Evolutionary conservation across 257 asterid genomes (phyloP).

Genomic region (Galeopsis tetrahit): DNA sequence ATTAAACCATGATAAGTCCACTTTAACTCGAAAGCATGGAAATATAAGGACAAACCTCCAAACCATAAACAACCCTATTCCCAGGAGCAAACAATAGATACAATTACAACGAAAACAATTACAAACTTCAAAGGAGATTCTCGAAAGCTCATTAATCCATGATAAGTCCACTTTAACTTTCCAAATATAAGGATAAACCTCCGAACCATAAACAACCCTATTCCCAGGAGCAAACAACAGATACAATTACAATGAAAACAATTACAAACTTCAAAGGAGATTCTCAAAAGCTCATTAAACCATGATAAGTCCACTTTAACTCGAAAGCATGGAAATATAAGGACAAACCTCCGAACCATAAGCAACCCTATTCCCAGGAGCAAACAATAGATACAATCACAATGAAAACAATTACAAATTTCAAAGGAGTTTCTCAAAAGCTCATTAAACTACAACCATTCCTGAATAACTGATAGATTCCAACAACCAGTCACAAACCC

Average conservation of each 20-base stretch:
- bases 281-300: constrained; percentile 26
- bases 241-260: constrained; percentile 22
- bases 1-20: constrained; percentile 28
- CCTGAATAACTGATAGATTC: constrained; percentile 4
- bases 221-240: neutral
- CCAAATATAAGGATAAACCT: neutral
- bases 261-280: neutral
- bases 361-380: neutral
- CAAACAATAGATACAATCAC: neutral
- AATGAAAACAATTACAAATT: neutral
- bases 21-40: constrained; percentile 22
- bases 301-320: constrained; percentile 28
- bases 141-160: too few relatives aligned
- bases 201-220: neutral
- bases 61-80: neutral
- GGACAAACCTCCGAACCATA: neutral
- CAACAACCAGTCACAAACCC: constrained; percentile 26
- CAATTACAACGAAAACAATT: neutral
- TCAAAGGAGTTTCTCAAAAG: constrained; percentile 5
- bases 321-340: constrained; percentile 16
- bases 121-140: too few relatives aligned
- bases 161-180: constrained; percentile 28
- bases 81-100: constrained; percentile 7
- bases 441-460: constrained; percentile 27
- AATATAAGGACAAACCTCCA: neutral